A percentile compares a stretch with the other conserved stretches of the same genome.
Conservation (phyloP, 352 stramenopile species). For the Globisporangium cederbergense region DNA sequence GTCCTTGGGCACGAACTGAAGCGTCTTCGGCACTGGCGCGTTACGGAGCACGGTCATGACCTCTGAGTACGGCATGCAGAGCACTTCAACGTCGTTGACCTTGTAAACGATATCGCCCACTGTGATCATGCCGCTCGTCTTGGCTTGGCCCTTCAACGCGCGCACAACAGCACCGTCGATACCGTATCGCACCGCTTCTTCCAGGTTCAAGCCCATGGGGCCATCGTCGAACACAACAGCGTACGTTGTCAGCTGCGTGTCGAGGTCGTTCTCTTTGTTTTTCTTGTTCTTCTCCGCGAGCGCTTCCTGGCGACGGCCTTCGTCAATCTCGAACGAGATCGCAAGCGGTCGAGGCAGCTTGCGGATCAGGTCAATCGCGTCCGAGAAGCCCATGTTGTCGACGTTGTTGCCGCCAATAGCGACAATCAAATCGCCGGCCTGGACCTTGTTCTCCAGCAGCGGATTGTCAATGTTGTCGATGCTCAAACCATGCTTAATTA, state of each 20-base stretch:
- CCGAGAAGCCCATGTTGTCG: conserved; percentile 77
- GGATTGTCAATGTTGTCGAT: conserved; percentile 89
- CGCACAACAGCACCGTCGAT: conserved; percentile 81
- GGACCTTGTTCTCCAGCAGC: conserved; percentile 77
- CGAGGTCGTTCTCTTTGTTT: conserved; percentile 59
- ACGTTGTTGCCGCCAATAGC: conserved; percentile 76
- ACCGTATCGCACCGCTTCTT: conserved; percentile 79
- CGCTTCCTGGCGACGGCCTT: conserved; percentile 52
- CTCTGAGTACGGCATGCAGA: conserved; percentile 82
- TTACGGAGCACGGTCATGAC: conserved; percentile 81
- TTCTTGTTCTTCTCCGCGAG: conserved; percentile 50
- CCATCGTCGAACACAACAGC: conserved; percentile 84
- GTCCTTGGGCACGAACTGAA: conserved; percentile 85
- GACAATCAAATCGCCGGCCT: conserved; percentile 79
- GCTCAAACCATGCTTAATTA: conserved; percentile 77
- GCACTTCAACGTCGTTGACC: conserved; percentile 77
- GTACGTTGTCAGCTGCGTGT: conserved; percentile 77
- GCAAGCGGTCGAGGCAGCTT: conserved; percentile 75
- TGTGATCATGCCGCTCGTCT: conserved; percentile 80
- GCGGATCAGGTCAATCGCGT: conserved; percentile 82
- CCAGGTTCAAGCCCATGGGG: conserved; percentile 81
- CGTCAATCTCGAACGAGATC: conserved; percentile 83
- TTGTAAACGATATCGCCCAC: conserved; percentile 87
- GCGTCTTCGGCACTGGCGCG: conserved; percentile 62
- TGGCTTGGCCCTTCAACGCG: conserved; percentile 78